Base-by-base conservation (phyloP, 495 filamentous ascomycete species). In the Trichoderma reesei region DNA sequence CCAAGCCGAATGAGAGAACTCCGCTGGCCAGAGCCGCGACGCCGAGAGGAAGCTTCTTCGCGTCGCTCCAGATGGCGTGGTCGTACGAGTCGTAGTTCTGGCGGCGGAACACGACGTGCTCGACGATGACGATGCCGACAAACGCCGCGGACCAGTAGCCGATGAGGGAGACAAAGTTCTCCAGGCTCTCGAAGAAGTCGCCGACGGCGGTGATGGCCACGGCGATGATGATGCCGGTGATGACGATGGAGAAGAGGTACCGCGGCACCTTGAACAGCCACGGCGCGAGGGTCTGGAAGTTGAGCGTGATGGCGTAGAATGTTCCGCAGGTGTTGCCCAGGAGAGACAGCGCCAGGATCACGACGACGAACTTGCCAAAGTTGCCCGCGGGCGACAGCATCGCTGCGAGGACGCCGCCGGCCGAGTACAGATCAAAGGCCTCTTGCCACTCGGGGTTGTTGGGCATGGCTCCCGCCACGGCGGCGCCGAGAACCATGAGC, bases 71-170 rank as follows among this genome's bases (percentile, higher is more conserved):
- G 39, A 73, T 78, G 16, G 72, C 74, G 5, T 74, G 68, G 16
- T 78, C 75, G 60, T 83, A 84, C 6, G 71, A 68, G 1, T 64
- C 63, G 37, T 70, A 75, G 33, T 71, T 69, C 0, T 69, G 67
- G 13, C 65, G 60, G 3, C 80, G 72, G 38, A 83, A 82, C 20
- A 78, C 66, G 10, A 79, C 69, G 60, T 83, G 79, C 66, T 85
- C 83, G 3, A 74, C 74, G 3, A 81, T 37, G 5, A 83, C 70
- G 16, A 84, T 74, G 0, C 74, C 78, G 41, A 82, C 71, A 61
- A 82, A 85, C 0, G 81, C 79, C 2, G 81, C 80, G 42, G 73
- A 75, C 82, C 82, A 85, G 65, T 84, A 85, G 9, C 77, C 81
- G 37, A 85, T 84, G 41, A 84, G 68, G 4, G 78, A 72, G 16